Percentiles rank a stretch among this genome's conserved stretches.
Evolutionary conservation across 805 yeast genomes (phyloP).

Genomic region (Candida lessepsii): DNA sequence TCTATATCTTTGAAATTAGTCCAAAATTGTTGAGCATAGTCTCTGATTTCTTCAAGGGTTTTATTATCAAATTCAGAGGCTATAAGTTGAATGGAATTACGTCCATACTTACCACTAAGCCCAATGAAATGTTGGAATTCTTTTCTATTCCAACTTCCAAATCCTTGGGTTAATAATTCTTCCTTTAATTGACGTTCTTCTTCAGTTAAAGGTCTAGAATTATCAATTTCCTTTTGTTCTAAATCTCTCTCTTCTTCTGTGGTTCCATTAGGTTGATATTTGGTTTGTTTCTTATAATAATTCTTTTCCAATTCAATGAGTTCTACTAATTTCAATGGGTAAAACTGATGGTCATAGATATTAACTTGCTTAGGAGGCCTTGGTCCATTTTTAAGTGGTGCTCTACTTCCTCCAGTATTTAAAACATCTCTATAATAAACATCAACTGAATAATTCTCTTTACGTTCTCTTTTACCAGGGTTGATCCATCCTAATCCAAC

Average conservation of each 20-base stretch:
- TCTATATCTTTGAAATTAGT: slow-evolving; percentile 72
- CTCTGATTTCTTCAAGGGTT: slow-evolving; percentile 72
- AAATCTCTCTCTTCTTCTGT: slow-evolving; percentile 46
- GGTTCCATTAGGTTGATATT: slow-evolving; percentile 43
- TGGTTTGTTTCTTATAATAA: slow-evolving; percentile 66
- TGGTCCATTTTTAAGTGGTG: slow-evolving; percentile 53
- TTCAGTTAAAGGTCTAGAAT: slow-evolving; percentile 77
- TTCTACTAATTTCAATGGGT: slow-evolving; percentile 71
- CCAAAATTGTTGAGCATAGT: slow-evolving; percentile 84
- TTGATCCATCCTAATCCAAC: slow-evolving; percentile 70
- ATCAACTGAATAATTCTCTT: slow-evolving; percentile 83
- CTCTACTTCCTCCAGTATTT: slow-evolving; percentile 62
- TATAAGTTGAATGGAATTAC: slow-evolving; percentile 68
- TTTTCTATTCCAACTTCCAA: slow-evolving; percentile 77
- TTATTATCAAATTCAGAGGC: slow-evolving; percentile 82
- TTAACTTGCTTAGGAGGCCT: slow-evolving; percentile 82
- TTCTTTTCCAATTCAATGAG: slow-evolving; percentile 80
- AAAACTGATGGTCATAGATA: slow-evolving; percentile 88
- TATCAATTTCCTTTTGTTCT: slow-evolving; percentile 70
- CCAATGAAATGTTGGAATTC: slow-evolving; percentile 83
- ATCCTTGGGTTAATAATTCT: slow-evolving; percentile 64
- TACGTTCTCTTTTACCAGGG: slow-evolving; percentile 81
- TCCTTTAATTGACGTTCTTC: slow-evolving; percentile 70
- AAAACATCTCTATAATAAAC: slow-evolving; percentile 81
- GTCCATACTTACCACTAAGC: slow-evolving; percentile 74